These are phyloP conservation scores for Arthrobotrys musiformis DNA, from an alignment of 2,329 filamentous ascomycete species.

Conservation along the genomic window DNA sequence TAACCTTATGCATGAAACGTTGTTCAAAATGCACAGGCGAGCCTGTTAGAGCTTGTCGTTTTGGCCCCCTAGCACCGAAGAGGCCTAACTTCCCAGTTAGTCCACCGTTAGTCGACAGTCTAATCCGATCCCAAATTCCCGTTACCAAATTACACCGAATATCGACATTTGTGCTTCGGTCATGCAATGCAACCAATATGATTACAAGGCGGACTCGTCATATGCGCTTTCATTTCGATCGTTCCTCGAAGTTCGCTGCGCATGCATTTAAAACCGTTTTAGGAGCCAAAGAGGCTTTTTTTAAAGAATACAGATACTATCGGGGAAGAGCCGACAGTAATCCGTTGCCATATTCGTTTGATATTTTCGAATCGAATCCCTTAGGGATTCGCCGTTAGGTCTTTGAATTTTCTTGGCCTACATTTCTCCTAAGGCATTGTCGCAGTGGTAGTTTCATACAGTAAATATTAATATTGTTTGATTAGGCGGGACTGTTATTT, in stretches of 20 bases:
- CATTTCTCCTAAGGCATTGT: too few species aligned
- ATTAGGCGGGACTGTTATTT: too few species aligned
- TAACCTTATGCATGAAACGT: conserved; percentile 54
- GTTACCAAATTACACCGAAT: conserved; percentile 37
- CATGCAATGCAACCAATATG: conserved; percentile 1
- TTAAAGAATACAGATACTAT: too few species aligned
- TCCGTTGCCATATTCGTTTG: too few species aligned
- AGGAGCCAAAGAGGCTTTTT: conserved; percentile 9
- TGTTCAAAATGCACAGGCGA: conserved; percentile 49
- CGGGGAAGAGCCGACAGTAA: too few species aligned
- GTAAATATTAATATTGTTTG: too few species aligned
- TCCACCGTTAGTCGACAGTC: conserved; percentile 23
- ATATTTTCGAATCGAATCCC: too few species aligned
- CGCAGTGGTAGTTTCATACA: too few species aligned
- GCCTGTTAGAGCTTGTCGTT: conserved; percentile 38
- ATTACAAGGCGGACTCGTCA: conserved; percentile 15
- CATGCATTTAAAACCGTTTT: too few species aligned
- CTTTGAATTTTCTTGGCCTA: too few species aligned
- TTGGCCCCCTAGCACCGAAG: conserved; percentile 32
- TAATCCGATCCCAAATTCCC: conserved; percentile 42
- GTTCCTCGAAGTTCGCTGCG: not conserved
- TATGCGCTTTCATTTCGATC: conserved; percentile 7
- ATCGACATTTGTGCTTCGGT: not conserved
- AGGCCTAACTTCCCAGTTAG: conserved; percentile 40
- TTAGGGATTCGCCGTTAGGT: too few species aligned